Base-by-base conservation (phyloP, 345 rosid genomes). In the Raphanus raphanistrum region DNA sequence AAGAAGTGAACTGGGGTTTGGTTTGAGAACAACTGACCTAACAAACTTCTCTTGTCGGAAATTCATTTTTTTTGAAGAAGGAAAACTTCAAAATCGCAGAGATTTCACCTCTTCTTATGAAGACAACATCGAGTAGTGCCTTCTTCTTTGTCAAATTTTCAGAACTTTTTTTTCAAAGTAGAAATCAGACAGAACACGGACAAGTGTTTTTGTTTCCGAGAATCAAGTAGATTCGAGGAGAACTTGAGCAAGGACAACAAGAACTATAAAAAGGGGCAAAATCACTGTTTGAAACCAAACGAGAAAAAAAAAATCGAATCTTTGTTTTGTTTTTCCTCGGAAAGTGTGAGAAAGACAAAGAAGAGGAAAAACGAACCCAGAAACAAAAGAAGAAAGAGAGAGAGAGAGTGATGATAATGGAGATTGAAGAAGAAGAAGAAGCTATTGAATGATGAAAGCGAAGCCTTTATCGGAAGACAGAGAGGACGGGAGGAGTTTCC, bases 21-120 rank as follows among this genome's bases (percentile, higher is more conserved):
- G 65, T 12, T 33, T 33, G 2, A 2, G 17, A 66, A 41, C 70
- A 66, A 66, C 71, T 66, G 6, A 90, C 91, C 92, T 88, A 55
- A 88, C 89, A 72, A 83, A 80, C 89, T 88, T 90, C 84, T 83
- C 91, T 1, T 76, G 88, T 31, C 84, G 80, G 71, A 80, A 81
- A 76, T 63, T 83, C 96, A 89, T 90, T 38, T 10, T 41, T 28
- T 3, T 28, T 28, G 9, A n/a, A 21, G 45, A 48, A 54, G 71
- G 52, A 9, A 8, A 54, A 70, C 4, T 12, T 73, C 27, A 66
- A 79, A 66, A 54, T 28, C 71, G 3, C 26, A 45, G 27, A 78
- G 72, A 66, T 50, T 72, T 60, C 33, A 60, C 73, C 43, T 35
- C 31, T 28, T 43, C 11, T 35, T 75, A 74, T 41, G 64, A 41